Evolutionary conservation across 192 early-diverging fungal genomes (phyloP).

Genomic region (Linnemannia schmuckeri): DNA sequence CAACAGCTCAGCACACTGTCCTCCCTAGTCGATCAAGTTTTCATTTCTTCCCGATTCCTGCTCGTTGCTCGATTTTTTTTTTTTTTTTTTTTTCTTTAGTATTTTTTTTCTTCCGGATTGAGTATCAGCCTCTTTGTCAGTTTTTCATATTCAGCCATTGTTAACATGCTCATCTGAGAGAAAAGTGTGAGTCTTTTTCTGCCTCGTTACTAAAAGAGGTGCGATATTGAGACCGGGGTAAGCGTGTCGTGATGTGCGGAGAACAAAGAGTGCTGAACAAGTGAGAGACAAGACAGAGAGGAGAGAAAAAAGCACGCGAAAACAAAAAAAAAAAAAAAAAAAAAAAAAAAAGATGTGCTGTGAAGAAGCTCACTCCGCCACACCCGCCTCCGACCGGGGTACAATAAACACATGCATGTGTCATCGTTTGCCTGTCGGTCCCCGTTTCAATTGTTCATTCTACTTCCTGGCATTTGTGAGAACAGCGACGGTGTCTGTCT

Average conservation of each 20-base stretch:
- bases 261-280: background rate
- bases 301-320: background rate
- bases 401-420: background rate
- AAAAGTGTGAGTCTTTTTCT: background rate
- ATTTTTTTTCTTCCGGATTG: background rate
- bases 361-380: background rate
- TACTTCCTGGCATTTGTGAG: too few relatives aligned
- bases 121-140: background rate
- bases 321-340: too few relatives aligned
- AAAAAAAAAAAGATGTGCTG: background rate
- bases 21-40: background rate
- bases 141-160: background rate
- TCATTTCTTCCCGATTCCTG: slow-evolving; percentile 6
- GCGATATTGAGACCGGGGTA: background rate
- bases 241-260: background rate
- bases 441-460: too few relatives aligned
- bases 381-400: background rate
- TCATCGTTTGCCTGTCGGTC: background rate
- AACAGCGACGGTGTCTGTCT: too few relatives aligned
- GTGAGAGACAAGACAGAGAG: too few relatives aligned
- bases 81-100: background rate
- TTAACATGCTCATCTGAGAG: background rate
- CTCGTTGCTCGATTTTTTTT: background rate
- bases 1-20: background rate
- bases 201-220: background rate